phyloP scores from a whole-genome alignment of 805 yeast species.

The Candida ovalis region DNA sequence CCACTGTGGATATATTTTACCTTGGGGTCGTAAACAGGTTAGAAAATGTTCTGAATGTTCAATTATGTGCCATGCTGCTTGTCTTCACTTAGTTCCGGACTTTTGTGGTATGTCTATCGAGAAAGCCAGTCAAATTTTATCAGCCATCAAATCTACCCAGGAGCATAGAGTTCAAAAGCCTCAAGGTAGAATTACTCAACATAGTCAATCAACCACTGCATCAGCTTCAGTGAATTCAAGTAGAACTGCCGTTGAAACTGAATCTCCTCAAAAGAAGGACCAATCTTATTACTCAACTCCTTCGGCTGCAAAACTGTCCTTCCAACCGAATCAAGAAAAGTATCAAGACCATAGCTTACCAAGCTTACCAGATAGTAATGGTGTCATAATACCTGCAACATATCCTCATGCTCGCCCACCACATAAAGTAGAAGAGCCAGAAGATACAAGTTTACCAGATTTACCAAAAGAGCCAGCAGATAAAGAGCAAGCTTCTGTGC shows the following conservation, averaged over 20 bases:
- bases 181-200: not conserved
- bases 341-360: constrained; percentile 17
- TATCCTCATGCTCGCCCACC: not conserved
- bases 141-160: constrained; percentile 75
- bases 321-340: constrained; percentile 6
- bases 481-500: not conserved
- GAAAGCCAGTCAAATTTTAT: constrained; percentile 84
- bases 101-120: constrained; percentile 99
- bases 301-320: constrained; percentile 22
- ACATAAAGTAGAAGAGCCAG: not conserved
- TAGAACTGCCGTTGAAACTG: constrained; percentile 6
- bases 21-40: constrained; percentile 91
- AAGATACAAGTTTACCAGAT: not conserved
- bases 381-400: constrained; percentile 1
- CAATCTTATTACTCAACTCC: constrained; percentile 18
- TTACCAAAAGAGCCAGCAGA: not conserved
- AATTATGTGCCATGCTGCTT: constrained; percentile 87
- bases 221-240: constrained; percentile 7
- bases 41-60: constrained; percentile 94
- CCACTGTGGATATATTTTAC: constrained; percentile 95
- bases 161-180: constrained; percentile 24
- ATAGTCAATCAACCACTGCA: constrained; percentile 10
- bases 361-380: constrained; percentile 7
- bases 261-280: constrained; percentile 13
- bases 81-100: constrained; percentile 95